Percentiles rank a stretch among this genome's conserved stretches.
These are phyloP conservation scores for Zygoascus flipseniorum DNA, from an alignment of 805 yeast genomes.

Conservation along the genomic window DNA sequence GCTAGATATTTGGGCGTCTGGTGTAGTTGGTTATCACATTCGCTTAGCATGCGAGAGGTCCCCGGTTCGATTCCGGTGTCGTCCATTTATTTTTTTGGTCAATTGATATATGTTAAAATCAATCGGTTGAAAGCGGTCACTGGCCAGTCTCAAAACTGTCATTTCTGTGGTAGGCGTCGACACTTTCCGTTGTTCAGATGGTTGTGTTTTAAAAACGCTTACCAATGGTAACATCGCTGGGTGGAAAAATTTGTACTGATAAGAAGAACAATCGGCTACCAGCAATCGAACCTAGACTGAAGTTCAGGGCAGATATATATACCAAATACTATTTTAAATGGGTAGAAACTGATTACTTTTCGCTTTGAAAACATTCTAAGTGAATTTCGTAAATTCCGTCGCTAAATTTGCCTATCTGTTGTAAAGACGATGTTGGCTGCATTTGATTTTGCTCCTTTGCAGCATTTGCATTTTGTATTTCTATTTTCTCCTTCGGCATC, in stretches of 20 bases:
- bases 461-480: background rate
- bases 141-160: background rate
- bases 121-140: background rate
- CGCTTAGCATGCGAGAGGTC: slow-evolving; percentile 32
- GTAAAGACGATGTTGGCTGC: background rate
- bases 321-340: too few relatives aligned
- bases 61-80: slow-evolving; percentile 32
- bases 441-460: background rate
- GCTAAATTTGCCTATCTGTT: background rate
- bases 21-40: slow-evolving; percentile 30
- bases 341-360: background rate
- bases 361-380: background rate
- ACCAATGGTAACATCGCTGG: background rate
- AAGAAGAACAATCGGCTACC: too few relatives aligned
- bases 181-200: background rate
- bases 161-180: background rate
- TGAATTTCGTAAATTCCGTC: background rate
- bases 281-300: too few relatives aligned
- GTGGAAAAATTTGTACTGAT: too few relatives aligned
- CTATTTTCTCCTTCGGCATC: background rate
- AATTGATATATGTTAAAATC: too few relatives aligned
- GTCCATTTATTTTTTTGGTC: slow-evolving; percentile 22
- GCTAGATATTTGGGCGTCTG: slow-evolving; percentile 23
- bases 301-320: too few relatives aligned
- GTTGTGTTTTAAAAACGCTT: background rate